These are phyloP conservation scores for Boletus rubescentipes DNA, from an alignment of 768 basidiomycete species.

Conservation along the genomic window DNA sequence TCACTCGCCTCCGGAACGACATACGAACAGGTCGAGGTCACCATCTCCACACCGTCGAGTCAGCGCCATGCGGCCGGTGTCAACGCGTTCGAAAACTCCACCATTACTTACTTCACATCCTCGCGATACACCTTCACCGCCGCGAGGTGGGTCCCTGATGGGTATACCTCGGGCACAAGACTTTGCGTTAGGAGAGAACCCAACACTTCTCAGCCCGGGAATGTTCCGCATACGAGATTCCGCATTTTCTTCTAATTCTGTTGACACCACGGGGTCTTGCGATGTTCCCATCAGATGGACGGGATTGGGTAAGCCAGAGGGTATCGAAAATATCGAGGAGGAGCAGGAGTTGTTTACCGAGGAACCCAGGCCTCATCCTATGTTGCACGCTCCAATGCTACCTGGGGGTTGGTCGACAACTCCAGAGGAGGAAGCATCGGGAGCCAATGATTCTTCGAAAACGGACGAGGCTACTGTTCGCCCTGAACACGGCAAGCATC, in stretches of 20 bases:
- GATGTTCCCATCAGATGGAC: constrained; percentile 67
- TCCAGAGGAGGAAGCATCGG: constrained; percentile 50
- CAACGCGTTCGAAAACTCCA: constrained; percentile 41
- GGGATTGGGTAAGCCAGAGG: constrained; percentile 42
- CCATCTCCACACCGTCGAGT: constrained; percentile 25
- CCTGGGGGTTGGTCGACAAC: constrained; percentile 58
- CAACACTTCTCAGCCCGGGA: constrained; percentile 50
- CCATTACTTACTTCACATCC: constrained; percentile 36
- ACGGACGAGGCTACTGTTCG: constrained; percentile 27
- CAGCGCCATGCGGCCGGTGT: constrained; percentile 34
- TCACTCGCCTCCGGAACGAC: constrained; percentile 19
- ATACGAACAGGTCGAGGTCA: constrained; percentile 20
- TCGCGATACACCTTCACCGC: constrained; percentile 24
- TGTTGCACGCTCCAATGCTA: constrained; percentile 37
- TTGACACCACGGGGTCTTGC: constrained; percentile 41
- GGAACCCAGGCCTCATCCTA: constrained; percentile 21
- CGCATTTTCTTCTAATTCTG: constrained; percentile 49
- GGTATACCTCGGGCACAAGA: constrained; percentile 22
- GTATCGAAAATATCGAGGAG: constrained; percentile 38
- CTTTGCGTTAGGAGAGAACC: constrained; percentile 24
- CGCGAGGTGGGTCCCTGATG: constrained; percentile 15
- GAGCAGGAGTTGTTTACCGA: constrained; percentile 32
- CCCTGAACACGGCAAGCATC: constrained; percentile 27
- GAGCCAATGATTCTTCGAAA: constrained; percentile 25
- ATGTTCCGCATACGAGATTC: constrained; percentile 63